These are phyloP conservation scores for Nitzschia sp. DNA, from an alignment of 108 stramenopile genomes.

Conservation along the genomic window DNA sequence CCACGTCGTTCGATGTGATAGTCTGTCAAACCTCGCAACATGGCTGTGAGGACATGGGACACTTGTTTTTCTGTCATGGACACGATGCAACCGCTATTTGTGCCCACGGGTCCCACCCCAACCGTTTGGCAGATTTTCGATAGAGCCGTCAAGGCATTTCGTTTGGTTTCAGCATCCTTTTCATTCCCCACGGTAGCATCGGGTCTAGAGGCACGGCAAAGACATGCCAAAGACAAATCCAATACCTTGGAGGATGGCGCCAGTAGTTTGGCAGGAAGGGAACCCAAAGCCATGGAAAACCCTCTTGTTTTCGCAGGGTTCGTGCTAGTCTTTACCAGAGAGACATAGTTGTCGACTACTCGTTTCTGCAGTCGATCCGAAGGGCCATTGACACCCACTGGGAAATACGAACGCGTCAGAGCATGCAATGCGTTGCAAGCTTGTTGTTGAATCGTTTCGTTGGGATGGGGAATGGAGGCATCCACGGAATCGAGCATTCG, in stretches of 20 bases:
- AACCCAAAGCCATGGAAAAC: constrained; percentile 87
- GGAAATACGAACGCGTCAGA: constrained; percentile 80
- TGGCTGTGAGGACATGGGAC: constrained; percentile 58
- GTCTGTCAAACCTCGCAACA: constrained; percentile 80
- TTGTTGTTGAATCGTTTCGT: constrained; percentile 80
- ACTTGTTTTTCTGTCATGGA: constrained; percentile 43
- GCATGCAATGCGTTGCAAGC: constrained; percentile 77
- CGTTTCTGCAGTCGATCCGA: constrained; percentile 82
- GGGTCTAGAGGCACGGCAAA: constrained; percentile 55
- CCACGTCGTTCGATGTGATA: constrained; percentile 96
- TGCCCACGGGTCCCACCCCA: background rate
- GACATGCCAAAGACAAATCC: constrained; percentile 48
- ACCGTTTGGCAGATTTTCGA: constrained; percentile 51
- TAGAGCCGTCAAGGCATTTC: constrained; percentile 84
- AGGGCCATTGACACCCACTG: constrained; percentile 75
- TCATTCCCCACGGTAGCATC: constrained; percentile 68
- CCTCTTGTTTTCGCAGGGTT: constrained; percentile 96
- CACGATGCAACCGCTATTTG: background rate
- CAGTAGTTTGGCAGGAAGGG: constrained; percentile 78
- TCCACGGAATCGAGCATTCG: constrained; percentile 90
- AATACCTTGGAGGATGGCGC: constrained; percentile 63
- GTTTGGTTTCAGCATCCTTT: constrained; percentile 93
- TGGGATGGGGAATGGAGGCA: constrained; percentile 90
- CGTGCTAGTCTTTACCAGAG: constrained; percentile 63
- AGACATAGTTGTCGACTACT: constrained; percentile 83